Base-by-base conservation (phyloP, 257 asterid species). In the Rehmannia glutinosa region DNA sequence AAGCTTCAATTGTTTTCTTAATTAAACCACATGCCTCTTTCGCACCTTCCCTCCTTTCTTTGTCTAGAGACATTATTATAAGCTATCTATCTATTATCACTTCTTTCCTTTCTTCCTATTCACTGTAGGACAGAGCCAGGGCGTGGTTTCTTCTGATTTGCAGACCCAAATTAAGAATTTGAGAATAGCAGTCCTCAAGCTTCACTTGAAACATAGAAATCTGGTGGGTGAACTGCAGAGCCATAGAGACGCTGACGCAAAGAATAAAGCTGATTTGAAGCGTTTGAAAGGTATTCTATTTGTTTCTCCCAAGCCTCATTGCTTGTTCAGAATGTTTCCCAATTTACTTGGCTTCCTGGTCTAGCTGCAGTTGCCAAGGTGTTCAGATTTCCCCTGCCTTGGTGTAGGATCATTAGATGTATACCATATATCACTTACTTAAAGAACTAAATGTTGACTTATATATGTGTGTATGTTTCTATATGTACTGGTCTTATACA, bases 171-270 rank as follows among this genome's bases (percentile, higher is more conserved):
- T 83, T 70, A 80, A 81, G 78, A 82, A 82, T 62, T 74, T 89
- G 67, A 88, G 96, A 68, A 70, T 66, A 58, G 75, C 64, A 43
- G 72, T 83, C 41, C 70, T 83, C 59, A 74, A 84, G 80, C 95
- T 91, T 76, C 95, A 83, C 71, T 63, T 80, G 75, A 87, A 87
- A 83, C 99, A 94, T 81, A 83, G 71, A 76, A 72, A 91, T 50
- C 68, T 94, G 72, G 80, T 93, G 62, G 82, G 83, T 78, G 95
- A 87, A 78, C 77, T 91, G 61, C 99, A 84, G 74, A 80, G 56
- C 63, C 91, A 72, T 53, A 78, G 85, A 76, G 99, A 94, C 70
- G 46, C 80, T 17, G 91, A 85, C 68, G 97, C 96, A 23, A 88
- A 81, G 77, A 85, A 89, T 78, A 88, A 87, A 79, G 91, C 92